Evolutionary conservation across 225 moss, liverwort and hornwort genomes (phyloP).

Genomic region (Bryum argenteum): DNA sequence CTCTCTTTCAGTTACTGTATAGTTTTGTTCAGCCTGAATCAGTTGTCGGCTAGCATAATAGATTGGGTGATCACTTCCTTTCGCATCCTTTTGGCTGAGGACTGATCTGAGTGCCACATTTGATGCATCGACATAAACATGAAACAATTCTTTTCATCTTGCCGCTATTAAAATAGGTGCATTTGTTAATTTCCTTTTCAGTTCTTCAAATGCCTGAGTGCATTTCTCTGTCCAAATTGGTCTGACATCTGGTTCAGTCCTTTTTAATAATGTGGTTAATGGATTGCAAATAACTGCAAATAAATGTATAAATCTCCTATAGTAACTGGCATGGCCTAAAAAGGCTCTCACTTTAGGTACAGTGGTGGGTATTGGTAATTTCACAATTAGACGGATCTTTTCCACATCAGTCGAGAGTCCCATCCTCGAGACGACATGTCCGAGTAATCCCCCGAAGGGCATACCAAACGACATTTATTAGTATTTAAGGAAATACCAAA

Average conservation of each 20-base stretch:
- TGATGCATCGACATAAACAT: not conserved
- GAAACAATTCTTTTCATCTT: not conserved
- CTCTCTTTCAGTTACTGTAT: too few species aligned
- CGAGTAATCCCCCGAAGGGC: too few species aligned
- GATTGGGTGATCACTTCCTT: too few species aligned
- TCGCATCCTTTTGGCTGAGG: too few species aligned
- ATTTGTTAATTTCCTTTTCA: not conserved
- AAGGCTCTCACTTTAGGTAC: not conserved
- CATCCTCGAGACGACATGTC: too few species aligned
- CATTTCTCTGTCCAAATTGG: not conserved
- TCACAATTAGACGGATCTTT: too few species aligned
- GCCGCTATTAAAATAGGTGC: not conserved
- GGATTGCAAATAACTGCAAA: not conserved
- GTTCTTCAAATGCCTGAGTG: not conserved
- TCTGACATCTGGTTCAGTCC: too few species aligned
- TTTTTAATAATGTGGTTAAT: not conserved
- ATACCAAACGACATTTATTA: not conserved
- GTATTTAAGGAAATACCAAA: too few species aligned
- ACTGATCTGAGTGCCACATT: not conserved
- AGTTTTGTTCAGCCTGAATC: too few species aligned
- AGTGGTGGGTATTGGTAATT: not conserved
- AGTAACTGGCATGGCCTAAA: not conserved
- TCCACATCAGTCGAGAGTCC: too few species aligned
- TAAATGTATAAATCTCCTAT: too few species aligned
- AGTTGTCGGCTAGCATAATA: too few species aligned